Percentiles rank a stretch among this genome's conserved stretches.
Conservation (phyloP, 192 early-diverging fungal genomes). For the Dimargaris verticillata region DNA sequence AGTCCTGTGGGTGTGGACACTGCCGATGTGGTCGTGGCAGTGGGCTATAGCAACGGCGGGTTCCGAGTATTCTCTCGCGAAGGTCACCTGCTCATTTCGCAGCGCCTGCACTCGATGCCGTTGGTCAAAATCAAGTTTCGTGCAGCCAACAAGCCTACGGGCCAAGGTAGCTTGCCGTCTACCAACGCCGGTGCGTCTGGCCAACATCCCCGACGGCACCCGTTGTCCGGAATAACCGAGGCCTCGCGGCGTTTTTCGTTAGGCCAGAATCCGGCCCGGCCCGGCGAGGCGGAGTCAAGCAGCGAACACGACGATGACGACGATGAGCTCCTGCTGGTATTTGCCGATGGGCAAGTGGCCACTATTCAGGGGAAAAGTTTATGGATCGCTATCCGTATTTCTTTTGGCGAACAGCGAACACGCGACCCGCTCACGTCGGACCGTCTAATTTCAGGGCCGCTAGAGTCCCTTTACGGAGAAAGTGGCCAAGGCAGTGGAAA, state of each 20-base stretch:
- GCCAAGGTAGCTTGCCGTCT: not conserved
- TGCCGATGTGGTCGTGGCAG: not conserved
- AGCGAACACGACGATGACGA: not conserved
- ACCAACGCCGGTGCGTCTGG: not conserved
- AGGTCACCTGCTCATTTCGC: constrained; percentile 4
- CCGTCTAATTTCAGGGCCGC: not conserved
- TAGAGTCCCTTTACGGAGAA: not conserved
- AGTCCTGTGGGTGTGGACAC: not conserved
- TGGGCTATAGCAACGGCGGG: constrained; percentile 9
- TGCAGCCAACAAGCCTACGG: not conserved
- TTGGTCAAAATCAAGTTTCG: constrained; percentile 10
- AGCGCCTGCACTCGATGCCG: constrained; percentile 9
- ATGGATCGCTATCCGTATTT: constrained; percentile 8
- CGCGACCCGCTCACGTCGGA: not conserved
- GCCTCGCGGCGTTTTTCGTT: not conserved
- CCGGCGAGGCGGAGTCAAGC: not conserved
- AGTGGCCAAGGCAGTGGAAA: no score
- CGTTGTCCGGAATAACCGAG: not conserved
- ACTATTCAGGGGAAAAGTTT: constrained; percentile 7
- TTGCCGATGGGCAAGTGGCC: constrained; percentile 2
- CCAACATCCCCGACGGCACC: not conserved
- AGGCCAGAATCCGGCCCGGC: not conserved
- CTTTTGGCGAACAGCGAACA: not conserved
- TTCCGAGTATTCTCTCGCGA: constrained; percentile 5
- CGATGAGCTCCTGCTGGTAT: constrained; percentile 1